phyloP scores from a whole-genome alignment of 768 basidiomycete species.

The Amanita pseudoporphyria region DNA sequence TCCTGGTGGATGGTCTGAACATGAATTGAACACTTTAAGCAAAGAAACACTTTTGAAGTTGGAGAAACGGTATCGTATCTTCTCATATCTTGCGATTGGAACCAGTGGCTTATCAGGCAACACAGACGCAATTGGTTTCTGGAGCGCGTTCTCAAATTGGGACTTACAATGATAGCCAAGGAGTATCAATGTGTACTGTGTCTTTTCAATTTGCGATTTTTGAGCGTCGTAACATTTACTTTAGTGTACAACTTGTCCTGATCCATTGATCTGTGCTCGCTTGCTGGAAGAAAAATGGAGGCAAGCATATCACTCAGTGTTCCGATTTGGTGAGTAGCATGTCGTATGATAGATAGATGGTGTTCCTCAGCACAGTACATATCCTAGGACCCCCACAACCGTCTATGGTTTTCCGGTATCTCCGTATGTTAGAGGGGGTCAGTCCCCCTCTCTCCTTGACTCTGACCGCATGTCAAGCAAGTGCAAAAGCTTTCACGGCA shows the following conservation, averaged over 20 bases:
- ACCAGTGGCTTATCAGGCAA: not conserved
- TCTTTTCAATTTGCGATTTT: not conserved
- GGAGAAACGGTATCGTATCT: conserved; percentile 73
- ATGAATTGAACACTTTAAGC: conserved; percentile 73
- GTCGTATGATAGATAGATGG: not conserved
- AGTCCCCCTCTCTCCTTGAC: conserved; percentile 82
- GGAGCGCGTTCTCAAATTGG: conserved; percentile 88
- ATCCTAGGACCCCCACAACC: conserved; percentile 71
- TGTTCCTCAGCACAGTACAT: conserved; percentile 3
- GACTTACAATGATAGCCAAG: conserved; percentile 78
- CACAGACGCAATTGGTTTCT: conserved; percentile 88
- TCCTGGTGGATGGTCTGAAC: conserved; percentile 76
- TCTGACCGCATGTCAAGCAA: conserved; percentile 81
- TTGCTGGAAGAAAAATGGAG: conserved; percentile 90
- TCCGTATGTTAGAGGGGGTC: conserved; percentile 83
- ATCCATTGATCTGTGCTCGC: conserved; percentile 67
- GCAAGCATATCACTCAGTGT: conserved; percentile 79
- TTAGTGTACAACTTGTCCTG: conserved; percentile 80
- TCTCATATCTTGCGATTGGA: not conserved
- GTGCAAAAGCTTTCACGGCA: conserved; percentile 82
- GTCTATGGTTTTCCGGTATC: conserved; percentile 87
- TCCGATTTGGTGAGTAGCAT: conserved; percentile 59
- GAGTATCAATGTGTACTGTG: conserved; percentile 84
- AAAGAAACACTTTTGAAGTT: conserved; percentile 81
- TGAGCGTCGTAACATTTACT: not conserved